A percentile compares a stretch with the other conserved stretches of the same genome.
phyloP scores from a whole-genome alignment of 179 eudicot genomes.

The Vitellaria paradoxa region DNA sequence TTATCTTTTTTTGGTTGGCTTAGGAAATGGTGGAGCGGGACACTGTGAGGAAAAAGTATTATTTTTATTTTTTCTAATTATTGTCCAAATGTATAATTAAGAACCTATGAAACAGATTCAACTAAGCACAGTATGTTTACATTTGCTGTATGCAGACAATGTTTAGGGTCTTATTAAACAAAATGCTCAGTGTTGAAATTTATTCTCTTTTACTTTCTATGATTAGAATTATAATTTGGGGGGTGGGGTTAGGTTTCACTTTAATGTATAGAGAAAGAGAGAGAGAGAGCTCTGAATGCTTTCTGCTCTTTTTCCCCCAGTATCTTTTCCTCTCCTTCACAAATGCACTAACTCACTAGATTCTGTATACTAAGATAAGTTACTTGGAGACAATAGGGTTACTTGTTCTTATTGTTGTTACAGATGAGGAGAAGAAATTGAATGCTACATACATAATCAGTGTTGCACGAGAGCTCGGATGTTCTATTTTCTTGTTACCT shows the following conservation, averaged over 20 bases:
- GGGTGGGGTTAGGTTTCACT: not conserved
- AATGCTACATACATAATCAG: too few relatives aligned
- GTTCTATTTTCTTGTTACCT: constrained; percentile 76
- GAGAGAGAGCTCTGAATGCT: too few relatives aligned
- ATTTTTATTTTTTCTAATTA: not conserved
- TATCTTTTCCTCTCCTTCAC: not conserved
- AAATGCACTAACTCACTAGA: not conserved
- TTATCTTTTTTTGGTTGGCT: not conserved
- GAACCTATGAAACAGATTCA: not conserved
- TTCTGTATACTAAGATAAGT: not conserved
- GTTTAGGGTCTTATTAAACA: too few relatives aligned
- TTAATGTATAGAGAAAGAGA: too few relatives aligned
- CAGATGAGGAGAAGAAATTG: constrained; percentile 82
- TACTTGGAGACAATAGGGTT: not conserved
- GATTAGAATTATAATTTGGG: not conserved
- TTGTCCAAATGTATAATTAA: not conserved
- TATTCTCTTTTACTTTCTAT: not conserved
- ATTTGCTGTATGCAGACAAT: not conserved
- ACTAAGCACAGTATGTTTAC: not conserved
- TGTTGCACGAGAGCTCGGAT: constrained; percentile 82
- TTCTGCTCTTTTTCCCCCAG: too few relatives aligned
- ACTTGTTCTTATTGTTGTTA: not conserved
- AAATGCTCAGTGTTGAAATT: too few relatives aligned
- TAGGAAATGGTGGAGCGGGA: not conserved
- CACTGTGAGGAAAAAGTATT: not conserved